A percentile compares a stretch with the other conserved stretches of the same genome.
Evolutionary conservation across 148 eudicot species (phyloP).

Genomic region (Agrostemma githago): DNA sequence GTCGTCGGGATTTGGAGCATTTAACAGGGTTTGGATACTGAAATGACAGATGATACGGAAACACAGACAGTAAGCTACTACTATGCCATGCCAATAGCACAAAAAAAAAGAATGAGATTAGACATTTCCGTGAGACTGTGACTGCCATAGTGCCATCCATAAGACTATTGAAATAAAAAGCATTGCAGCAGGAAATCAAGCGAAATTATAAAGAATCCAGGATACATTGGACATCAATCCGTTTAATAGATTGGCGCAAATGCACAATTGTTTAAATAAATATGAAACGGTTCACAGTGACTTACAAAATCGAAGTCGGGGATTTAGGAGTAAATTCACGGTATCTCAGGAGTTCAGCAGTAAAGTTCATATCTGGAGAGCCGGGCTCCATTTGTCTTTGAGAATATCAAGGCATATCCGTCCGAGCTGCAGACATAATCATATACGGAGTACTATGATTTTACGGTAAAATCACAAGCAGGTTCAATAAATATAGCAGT

Average conservation of each 20-base stretch:
- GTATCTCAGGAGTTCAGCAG: neutral
- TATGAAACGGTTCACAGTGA: neutral
- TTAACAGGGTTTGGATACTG: constrained; percentile 91
- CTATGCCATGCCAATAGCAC: neutral
- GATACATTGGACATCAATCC: neutral
- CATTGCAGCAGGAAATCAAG: neutral
- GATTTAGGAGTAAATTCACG: neutral
- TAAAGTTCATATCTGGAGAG: constrained; percentile 84
- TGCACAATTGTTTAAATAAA: neutral
- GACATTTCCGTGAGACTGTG: neutral
- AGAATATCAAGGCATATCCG: constrained; percentile 98
- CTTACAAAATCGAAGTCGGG: constrained; percentile 12
- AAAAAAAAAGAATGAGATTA: neutral
- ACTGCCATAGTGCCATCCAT: neutral
- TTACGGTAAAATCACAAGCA: neutral
- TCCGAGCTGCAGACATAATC: constrained; percentile 60
- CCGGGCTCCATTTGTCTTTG: constrained; percentile 99
- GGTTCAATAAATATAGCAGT: neutral
- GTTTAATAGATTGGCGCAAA: neutral
- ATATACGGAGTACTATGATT: neutral
- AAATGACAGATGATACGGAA: constrained; percentile 3
- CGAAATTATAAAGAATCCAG: neutral
- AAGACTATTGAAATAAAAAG: neutral
- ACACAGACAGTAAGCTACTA: constrained; percentile 11
- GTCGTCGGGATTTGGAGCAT: constrained; percentile 98